Evolutionary conservation across 192 early-diverging fungal genomes (phyloP), one percentile per base, ranked within the genome.

Genomic region (Coemansia sp.): DNA sequence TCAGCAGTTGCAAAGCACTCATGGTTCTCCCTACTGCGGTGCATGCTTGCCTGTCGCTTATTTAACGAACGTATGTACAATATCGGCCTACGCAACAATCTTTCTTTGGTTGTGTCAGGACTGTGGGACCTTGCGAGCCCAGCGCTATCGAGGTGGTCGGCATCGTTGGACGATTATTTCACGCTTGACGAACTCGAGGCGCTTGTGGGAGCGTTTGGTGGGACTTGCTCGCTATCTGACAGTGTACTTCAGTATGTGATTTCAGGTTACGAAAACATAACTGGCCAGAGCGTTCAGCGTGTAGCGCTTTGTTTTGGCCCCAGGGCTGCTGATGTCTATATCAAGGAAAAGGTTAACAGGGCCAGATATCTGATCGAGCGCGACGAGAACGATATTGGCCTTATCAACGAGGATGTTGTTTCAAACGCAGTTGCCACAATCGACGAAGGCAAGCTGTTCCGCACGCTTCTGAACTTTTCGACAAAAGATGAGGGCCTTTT

Each of bases 211-310:
- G 75, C 69, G 13, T 82, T 74, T 39, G 16, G 56, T 25, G 81
- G 75, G n/a, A 82, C 64, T 4, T 29, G 59, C 35, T 59, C 72
- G 39, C 18, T 51, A 3, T 34, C 66, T 7, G 81, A 82, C n/a
- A 43, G 4, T 7, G 60, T 68, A 2, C 42, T 78, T 16, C 51
- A 75, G 42, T 58, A 66, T 15, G 67, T 82, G 4, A 61, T 82
- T 26, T 40, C 30, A 21, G 64, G 61, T 33, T 82, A 82, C 33
- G 81, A 82, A 56, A 35, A 37, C 2, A 58, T 48, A 16, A 74
- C 81, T 15, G 46, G 81, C 8, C 81, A 82, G 58, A 82, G 81
- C 45, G 58, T 82, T 16, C 39, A 46, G 61, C 75, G 81, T n/a
- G 75, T 58, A 18, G 63, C 64, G 0, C 25, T 82, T 49, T 68